Percentiles rank a stretch among this genome's conserved stretches.
phyloP scores from a whole-genome alignment of 495 filamentous ascomycete species.

The Tuber umbilicatum region DNA sequence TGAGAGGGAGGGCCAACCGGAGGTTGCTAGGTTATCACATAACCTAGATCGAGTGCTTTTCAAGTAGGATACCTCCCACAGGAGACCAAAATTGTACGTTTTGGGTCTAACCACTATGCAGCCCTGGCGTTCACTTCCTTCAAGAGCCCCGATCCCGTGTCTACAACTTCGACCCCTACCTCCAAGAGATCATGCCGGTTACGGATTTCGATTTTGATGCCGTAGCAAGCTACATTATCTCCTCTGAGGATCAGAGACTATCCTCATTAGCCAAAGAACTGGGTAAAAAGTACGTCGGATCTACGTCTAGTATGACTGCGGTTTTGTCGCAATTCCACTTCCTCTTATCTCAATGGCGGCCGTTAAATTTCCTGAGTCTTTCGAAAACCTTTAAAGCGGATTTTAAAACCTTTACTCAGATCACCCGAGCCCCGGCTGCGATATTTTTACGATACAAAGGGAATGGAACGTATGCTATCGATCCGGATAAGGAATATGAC shows the following conservation, averaged over 20 bases:
- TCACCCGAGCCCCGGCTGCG: slow-evolving; percentile 64
- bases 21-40: slow-evolving; percentile 67
- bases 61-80: slow-evolving; percentile 52
- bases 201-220: slow-evolving; percentile 85
- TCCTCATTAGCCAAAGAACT: slow-evolving; percentile 56
- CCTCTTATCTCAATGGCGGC: slow-evolving; percentile 76
- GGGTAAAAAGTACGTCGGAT: slow-evolving; percentile 81
- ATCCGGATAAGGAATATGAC: slow-evolving; percentile 92
- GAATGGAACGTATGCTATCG: slow-evolving; percentile 85
- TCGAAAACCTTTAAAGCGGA: slow-evolving; percentile 60
- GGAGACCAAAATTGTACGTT: not conserved
- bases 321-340: slow-evolving; percentile 86
- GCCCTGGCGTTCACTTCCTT: slow-evolving; percentile 81
- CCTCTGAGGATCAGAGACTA: slow-evolving; percentile 71
- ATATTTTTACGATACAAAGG: slow-evolving; percentile 74
- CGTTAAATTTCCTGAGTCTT: slow-evolving; percentile 57
- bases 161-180: slow-evolving; percentile 93
- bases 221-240: slow-evolving; percentile 76
- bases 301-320: slow-evolving; percentile 92
- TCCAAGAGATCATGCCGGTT: slow-evolving; percentile 84
- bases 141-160: slow-evolving; percentile 82
- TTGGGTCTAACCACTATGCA: slow-evolving; percentile 36
- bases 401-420: slow-evolving; percentile 58
- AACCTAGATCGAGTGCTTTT: slow-evolving; percentile 86
- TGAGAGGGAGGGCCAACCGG: slow-evolving; percentile 43